Conservation (phyloP, 805 yeast genomes). For the Saccharomycopsis microspora region DNA sequence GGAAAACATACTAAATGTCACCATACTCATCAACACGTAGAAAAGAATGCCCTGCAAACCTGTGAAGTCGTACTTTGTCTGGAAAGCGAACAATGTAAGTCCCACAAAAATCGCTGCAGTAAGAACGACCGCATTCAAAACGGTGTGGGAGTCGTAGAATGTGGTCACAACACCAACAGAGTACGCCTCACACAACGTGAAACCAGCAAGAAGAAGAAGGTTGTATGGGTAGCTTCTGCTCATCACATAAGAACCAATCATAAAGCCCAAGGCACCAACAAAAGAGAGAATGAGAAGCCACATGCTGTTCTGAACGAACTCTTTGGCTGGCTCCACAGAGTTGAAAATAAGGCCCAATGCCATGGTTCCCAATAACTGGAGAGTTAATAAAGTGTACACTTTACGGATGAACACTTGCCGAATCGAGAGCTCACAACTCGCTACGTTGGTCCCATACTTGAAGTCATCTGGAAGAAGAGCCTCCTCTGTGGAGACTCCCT, state of each 20-base stretch:
- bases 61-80: slow-evolving; percentile 64
- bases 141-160: slow-evolving; percentile 47
- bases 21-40: slow-evolving; percentile 51
- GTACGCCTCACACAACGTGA: slow-evolving; percentile 69
- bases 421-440: slow-evolving; percentile 64
- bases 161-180: slow-evolving; percentile 58
- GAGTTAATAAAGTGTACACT: slow-evolving; percentile 60
- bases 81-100: slow-evolving; percentile 65
- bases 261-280: slow-evolving; percentile 48
- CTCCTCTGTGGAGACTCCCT: background rate
- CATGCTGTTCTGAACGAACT: slow-evolving; percentile 45
- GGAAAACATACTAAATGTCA: slow-evolving; percentile 61
- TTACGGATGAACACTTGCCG: slow-evolving; percentile 69
- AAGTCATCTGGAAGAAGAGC: slow-evolving; percentile 58
- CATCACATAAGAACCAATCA: slow-evolving; percentile 52
- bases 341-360: slow-evolving; percentile 42
- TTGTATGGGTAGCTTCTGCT: slow-evolving; percentile 63
- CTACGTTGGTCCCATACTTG: slow-evolving; percentile 68
- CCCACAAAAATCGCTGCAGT: slow-evolving; percentile 68
- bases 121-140: slow-evolving; percentile 59
- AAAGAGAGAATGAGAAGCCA: slow-evolving; percentile 50
- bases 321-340: slow-evolving; percentile 30
- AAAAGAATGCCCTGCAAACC: slow-evolving; percentile 51
- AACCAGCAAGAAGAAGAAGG: slow-evolving; percentile 44
- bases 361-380: slow-evolving; percentile 55